Evolutionary conservation across 768 basidiomycete species (phyloP).

Genomic region (Russula sp.): DNA sequence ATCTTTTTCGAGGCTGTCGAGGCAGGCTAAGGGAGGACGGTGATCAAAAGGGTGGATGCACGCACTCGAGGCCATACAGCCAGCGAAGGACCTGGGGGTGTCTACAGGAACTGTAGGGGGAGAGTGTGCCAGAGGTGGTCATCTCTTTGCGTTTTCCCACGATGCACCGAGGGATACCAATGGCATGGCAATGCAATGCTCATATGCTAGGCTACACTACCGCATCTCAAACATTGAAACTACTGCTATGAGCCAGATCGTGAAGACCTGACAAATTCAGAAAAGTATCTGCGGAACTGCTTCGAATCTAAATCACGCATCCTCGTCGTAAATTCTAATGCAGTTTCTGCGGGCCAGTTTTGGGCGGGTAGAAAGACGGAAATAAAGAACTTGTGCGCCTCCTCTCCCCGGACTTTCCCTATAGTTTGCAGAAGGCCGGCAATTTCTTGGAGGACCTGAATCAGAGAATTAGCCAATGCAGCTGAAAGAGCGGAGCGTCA

Average conservation of each 20-base stretch:
- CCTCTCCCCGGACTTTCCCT: slow-evolving; percentile 66
- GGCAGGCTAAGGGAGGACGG: not conserved
- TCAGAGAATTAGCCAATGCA: not conserved
- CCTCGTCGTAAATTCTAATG: slow-evolving; percentile 70
- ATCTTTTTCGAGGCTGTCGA: slow-evolving; percentile 24
- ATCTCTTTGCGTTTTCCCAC: too few relatives aligned
- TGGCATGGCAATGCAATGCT: too few relatives aligned
- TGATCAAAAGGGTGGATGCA: not conserved
- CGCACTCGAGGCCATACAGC: slow-evolving; percentile 29
- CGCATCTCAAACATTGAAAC: too few relatives aligned
- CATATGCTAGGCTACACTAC: too few relatives aligned
- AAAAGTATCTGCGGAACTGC: slow-evolving; percentile 78
- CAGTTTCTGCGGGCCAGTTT: slow-evolving; percentile 74
- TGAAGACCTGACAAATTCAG: slow-evolving; percentile 72
- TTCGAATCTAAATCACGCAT: slow-evolving; percentile 68
- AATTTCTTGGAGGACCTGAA: slow-evolving; percentile 83
- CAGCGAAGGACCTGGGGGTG: too few relatives aligned
- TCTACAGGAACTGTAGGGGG: too few relatives aligned
- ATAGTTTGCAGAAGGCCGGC: slow-evolving; percentile 77
- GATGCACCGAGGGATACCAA: too few relatives aligned
- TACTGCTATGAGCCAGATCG: slow-evolving; percentile 31
- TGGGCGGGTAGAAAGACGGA: slow-evolving; percentile 80
- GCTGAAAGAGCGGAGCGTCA: slow-evolving; percentile 27
- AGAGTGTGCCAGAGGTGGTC: too few relatives aligned
- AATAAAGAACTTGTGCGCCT: slow-evolving; percentile 76